Evolutionary conservation across 2,329 filamentous ascomycete species (phyloP).

Genomic region (Talaromyces sp.): DNA sequence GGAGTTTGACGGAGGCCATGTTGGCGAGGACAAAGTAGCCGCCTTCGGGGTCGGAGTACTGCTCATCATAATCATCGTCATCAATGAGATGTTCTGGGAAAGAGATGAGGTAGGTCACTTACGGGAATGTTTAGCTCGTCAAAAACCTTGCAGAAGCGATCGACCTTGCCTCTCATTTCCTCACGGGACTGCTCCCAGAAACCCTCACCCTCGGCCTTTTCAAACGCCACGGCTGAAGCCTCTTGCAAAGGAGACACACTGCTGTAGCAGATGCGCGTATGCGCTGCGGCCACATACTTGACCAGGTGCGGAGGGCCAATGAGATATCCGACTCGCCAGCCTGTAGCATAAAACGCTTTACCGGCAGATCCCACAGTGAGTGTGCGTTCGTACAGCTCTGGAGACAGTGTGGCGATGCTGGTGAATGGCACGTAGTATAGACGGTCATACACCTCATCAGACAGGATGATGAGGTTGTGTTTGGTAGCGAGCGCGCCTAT

Average conservation of each 20-base stretch:
- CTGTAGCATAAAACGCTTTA: constrained; percentile 97
- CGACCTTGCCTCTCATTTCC: constrained; percentile 88
- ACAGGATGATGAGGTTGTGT: constrained; percentile 88
- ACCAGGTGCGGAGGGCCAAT: constrained; percentile 85
- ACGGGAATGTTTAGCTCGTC: constrained; percentile 64
- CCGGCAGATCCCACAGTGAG: constrained; percentile 92
- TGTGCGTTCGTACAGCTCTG: constrained; percentile 80
- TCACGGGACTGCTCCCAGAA: constrained; percentile 82
- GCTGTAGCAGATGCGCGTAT: constrained; percentile 94
- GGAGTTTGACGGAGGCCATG: constrained; percentile 78
- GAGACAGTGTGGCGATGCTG: constrained; percentile 81
- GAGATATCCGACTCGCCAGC: constrained; percentile 94
- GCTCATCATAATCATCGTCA: constrained; percentile 2
- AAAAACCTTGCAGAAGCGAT: constrained; percentile 77
- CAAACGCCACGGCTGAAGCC: constrained; percentile 88
- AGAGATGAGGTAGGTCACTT: constrained; percentile 13
- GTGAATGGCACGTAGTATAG: constrained; percentile 95
- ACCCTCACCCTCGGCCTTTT: constrained; percentile 73
- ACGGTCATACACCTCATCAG: constrained; percentile 89
- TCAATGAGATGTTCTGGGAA: background rate
- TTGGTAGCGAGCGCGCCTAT: constrained; percentile 89
- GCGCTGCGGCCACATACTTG: constrained; percentile 84
- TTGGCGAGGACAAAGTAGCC: constrained; percentile 98
- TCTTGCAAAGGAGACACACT: constrained; percentile 92
- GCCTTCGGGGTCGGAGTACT: constrained; percentile 86